Evolutionary conservation across 495 filamentous ascomycete species (phyloP).

Genomic region (Podospora australis): DNA sequence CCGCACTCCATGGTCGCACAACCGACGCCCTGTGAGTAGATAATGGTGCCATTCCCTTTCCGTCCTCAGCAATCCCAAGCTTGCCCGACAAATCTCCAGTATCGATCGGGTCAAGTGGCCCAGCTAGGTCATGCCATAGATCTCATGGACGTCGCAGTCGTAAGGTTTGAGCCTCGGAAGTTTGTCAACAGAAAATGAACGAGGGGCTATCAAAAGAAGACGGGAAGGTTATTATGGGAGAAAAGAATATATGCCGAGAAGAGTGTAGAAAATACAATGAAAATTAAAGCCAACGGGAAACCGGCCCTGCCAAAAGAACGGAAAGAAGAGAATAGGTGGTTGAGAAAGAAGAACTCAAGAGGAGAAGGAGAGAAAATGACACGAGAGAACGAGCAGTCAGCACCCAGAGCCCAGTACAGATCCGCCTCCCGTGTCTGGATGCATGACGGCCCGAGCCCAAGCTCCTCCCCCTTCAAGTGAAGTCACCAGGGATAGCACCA

Average conservation of each 20-base stretch:
- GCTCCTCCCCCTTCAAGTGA: slow-evolving; percentile 12
- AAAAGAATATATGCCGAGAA: slow-evolving; percentile 22
- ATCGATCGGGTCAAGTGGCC: slow-evolving; percentile 15
- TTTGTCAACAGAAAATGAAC: not conserved
- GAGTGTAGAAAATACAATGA: slow-evolving; percentile 14
- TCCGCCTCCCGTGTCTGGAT: slow-evolving; percentile 16
- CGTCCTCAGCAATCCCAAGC: slow-evolving; percentile 19
- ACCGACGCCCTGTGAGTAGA: slow-evolving; percentile 1
- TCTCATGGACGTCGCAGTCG: slow-evolving; percentile 11
- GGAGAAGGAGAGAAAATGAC: slow-evolving; percentile 19
- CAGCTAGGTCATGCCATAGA: not conserved
- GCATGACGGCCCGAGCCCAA: slow-evolving; percentile 22
- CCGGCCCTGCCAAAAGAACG: slow-evolving; percentile 20
- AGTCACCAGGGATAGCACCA: slow-evolving; percentile 17
- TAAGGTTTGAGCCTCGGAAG: not conserved
- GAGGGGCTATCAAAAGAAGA: slow-evolving; percentile 9
- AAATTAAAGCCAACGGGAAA: slow-evolving; percentile 18
- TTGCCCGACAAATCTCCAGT: slow-evolving; percentile 11
- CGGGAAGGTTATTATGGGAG: not conserved
- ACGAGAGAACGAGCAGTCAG: slow-evolving; percentile 27
- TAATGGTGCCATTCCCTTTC: slow-evolving; percentile 29
- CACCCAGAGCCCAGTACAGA: slow-evolving; percentile 17
- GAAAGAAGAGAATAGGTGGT: slow-evolving; percentile 17
- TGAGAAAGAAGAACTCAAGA: not conserved
- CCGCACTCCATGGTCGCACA: slow-evolving; percentile 6